These are phyloP conservation scores for Neospermospora avenae DNA, from an alignment of 2,329 filamentous ascomycete genomes.

Conservation along the genomic window DNA sequence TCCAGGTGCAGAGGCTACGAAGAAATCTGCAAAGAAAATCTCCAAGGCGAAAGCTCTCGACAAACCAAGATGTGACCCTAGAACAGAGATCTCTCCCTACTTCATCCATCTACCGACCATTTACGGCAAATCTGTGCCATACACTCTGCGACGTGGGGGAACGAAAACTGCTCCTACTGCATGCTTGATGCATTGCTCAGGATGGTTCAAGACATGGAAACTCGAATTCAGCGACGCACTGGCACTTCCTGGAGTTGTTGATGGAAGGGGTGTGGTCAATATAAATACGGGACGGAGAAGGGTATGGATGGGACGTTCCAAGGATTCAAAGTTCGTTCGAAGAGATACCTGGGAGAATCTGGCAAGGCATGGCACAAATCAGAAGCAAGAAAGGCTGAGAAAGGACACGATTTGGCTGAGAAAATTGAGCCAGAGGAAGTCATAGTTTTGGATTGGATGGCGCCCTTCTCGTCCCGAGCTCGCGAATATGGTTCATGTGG, in stretches of 20 bases:
- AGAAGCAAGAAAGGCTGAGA: constrained; percentile 2
- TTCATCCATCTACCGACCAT: constrained; percentile 17
- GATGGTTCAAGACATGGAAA: constrained; percentile 14
- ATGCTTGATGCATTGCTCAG: constrained; percentile 1
- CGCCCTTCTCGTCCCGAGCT: constrained; percentile 6
- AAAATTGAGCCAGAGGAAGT: constrained; percentile 17
- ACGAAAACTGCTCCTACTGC: constrained; percentile 10
- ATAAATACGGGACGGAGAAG: constrained; percentile 14
- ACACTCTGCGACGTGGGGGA: constrained; percentile 15
- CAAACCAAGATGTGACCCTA: constrained; percentile 14
- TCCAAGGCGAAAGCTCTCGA: constrained; percentile 12
- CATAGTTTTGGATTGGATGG: constrained; percentile 10
- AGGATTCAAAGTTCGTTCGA: constrained; percentile 12
- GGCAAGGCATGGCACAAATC: constrained; percentile 17
- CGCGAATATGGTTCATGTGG: constrained; percentile 17
- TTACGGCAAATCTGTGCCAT: constrained; percentile 13
- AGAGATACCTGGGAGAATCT: constrained; percentile 13
- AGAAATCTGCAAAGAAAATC: not conserved
- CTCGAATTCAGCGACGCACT: constrained; percentile 18
- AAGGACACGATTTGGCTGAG: not conserved
- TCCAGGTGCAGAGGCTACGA: not conserved
- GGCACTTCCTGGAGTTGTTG: constrained; percentile 16
- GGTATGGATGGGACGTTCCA: constrained; percentile 18
- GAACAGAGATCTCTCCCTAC: constrained; percentile 15
- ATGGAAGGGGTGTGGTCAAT: constrained; percentile 17